phyloP scores from a whole-genome alignment of 2,329 filamentous ascomycete genomes.

The Phoma sp. region DNA sequence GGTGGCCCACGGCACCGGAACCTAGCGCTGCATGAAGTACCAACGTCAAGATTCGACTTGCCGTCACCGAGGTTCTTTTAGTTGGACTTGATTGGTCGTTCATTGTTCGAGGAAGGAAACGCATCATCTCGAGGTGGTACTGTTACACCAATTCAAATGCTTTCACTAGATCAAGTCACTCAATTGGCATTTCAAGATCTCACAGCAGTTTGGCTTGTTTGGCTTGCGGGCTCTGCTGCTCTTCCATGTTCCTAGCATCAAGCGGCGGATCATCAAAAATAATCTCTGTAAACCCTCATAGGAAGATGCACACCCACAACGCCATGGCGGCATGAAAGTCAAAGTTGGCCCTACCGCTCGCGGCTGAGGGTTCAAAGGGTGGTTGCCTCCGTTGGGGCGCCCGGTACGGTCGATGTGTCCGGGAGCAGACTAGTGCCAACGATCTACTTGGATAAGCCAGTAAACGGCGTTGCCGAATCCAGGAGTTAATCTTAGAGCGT shows the following conservation, averaged over 20 bases:
- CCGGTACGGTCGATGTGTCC: background rate
- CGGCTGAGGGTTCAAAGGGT: conserved; percentile 8
- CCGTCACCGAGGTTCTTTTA: conserved; percentile 1
- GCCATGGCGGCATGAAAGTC: background rate
- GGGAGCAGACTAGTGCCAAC: background rate
- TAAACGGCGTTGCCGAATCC: background rate
- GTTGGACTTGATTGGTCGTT: background rate
- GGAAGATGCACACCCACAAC: background rate
- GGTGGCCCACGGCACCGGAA: background rate
- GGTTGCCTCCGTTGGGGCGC: background rate
- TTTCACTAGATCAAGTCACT: background rate
- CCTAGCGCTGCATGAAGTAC: background rate
- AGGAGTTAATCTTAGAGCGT: background rate
- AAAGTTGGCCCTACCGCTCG: background rate
- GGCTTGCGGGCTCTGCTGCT: background rate
- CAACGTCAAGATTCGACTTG: background rate
- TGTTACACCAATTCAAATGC: background rate
- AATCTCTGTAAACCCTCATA: background rate
- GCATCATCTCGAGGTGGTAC: background rate
- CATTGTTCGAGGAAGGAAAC: background rate
- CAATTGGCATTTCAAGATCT: background rate
- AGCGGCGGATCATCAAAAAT: too few species aligned
- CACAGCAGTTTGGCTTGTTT: background rate
- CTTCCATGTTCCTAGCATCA: too few species aligned
- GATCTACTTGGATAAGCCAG: background rate